Conservation (phyloP, 495 filamentous ascomycete genomes). For the Trichoderma asperelloides region DNA sequence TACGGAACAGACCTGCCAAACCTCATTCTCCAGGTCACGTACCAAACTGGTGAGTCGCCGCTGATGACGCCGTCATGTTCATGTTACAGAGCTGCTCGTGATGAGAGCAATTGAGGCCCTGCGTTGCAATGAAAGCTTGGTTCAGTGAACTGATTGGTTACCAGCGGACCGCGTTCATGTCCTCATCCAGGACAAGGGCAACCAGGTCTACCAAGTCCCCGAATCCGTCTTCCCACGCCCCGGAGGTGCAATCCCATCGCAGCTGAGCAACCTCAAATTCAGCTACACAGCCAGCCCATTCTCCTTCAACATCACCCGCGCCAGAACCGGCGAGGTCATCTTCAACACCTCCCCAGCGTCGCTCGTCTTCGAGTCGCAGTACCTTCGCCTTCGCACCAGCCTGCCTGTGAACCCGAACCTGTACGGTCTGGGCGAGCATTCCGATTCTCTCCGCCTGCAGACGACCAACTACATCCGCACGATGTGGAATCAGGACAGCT, state of each 20-base stretch:
- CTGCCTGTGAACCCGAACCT: slow-evolving; percentile 58
- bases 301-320: slow-evolving; percentile 61
- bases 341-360: slow-evolving; percentile 65
- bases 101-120: too few relatives aligned
- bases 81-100: not conserved
- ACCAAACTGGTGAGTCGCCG: slow-evolving; percentile 57
- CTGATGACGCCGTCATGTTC: too few relatives aligned
- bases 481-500: slow-evolving; percentile 71
- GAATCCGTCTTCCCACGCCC: slow-evolving; percentile 62
- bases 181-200: slow-evolving; percentile 68
- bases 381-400: slow-evolving; percentile 58
- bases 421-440: slow-evolving; percentile 71
- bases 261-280: slow-evolving; percentile 48
- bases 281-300: slow-evolving; percentile 60
- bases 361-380: slow-evolving; percentile 73
- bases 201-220: slow-evolving; percentile 72
- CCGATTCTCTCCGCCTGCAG: slow-evolving; percentile 61
- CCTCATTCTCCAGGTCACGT: slow-evolving; percentile 61
- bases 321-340: slow-evolving; percentile 56
- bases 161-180: slow-evolving; percentile 71
- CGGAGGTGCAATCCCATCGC: slow-evolving; percentile 15
- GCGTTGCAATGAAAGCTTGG: not conserved
- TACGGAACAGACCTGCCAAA: slow-evolving; percentile 61
- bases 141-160: not conserved
- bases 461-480: slow-evolving; percentile 71